Percentiles rank a stretch among this genome's conserved stretches.
phyloP scores from a whole-genome alignment of 1,284 basidiomycete species.

The Coniophora puteana region DNA sequence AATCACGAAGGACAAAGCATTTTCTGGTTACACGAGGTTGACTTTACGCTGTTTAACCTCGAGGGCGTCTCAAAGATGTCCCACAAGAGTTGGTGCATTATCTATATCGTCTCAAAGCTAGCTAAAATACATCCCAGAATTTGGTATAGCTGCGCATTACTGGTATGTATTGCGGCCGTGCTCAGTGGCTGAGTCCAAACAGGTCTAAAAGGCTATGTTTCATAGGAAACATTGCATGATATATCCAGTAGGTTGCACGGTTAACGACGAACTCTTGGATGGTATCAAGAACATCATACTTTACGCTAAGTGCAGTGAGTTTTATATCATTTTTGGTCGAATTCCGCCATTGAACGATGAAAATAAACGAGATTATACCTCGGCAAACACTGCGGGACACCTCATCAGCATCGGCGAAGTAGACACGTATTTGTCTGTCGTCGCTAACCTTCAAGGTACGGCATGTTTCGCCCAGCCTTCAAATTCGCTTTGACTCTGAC shows the following conservation, averaged over 20 bases:
- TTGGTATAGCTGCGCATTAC: constrained; percentile 43
- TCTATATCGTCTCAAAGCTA: no score
- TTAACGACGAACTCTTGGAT: constrained; percentile 4
- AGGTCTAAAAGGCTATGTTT: background rate
- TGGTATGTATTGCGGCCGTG: constrained; percentile 29
- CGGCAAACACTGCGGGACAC: no score
- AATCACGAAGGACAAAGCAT: constrained; percentile 33
- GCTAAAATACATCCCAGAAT: no score
- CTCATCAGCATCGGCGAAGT: no score
- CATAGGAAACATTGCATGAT: constrained; percentile 1
- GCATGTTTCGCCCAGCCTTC: background rate
- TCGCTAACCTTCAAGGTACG: constrained; percentile 2
- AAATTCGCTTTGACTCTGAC: background rate
- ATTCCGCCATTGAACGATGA: no score
- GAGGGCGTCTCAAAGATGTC: constrained; percentile 32
- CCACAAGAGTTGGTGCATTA: constrained; percentile 40
- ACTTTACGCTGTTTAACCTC: constrained; percentile 29
- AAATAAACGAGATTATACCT: no score
- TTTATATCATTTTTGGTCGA: no score
- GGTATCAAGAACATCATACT: background rate
- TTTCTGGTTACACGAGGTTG: constrained; percentile 37
- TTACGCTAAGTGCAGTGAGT: no score
- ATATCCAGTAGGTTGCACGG: constrained; percentile 2
- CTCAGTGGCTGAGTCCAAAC: background rate
- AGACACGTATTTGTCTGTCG: no score